phyloP scores from a whole-genome alignment of 495 filamentous ascomycete species.

The Jackrogersella multiformis region DNA sequence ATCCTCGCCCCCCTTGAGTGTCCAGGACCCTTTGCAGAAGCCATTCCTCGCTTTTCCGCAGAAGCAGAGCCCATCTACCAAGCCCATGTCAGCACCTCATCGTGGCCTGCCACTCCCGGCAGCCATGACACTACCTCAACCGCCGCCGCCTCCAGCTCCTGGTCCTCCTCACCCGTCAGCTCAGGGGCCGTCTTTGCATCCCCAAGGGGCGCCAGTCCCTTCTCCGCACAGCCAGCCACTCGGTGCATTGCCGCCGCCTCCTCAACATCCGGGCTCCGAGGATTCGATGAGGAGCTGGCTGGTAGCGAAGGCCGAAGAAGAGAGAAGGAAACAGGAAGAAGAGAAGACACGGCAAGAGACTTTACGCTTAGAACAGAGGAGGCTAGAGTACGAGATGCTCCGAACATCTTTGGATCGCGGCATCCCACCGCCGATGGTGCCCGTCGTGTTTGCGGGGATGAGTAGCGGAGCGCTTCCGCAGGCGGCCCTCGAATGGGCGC shows the following conservation, averaged over 20 bases:
- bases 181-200: constrained; percentile 48
- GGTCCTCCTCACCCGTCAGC: constrained; percentile 51
- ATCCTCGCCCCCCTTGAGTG: constrained; percentile 66
- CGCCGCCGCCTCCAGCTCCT: constrained; percentile 48
- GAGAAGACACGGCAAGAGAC: constrained; percentile 86
- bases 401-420: constrained; percentile 80
- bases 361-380: constrained; percentile 80
- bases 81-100: constrained; percentile 76
- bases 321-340: constrained; percentile 84
- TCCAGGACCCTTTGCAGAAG: constrained; percentile 59
- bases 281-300: constrained; percentile 86
- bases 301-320: constrained; percentile 83
- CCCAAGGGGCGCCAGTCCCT: constrained; percentile 47
- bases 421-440: constrained; percentile 86
- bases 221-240: constrained; percentile 53
- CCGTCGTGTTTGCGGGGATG: constrained; percentile 88
- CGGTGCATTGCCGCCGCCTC: constrained; percentile 72
- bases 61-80: constrained; percentile 53
- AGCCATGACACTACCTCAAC: constrained; percentile 71
- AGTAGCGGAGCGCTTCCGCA: constrained; percentile 68
- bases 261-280: constrained; percentile 77
- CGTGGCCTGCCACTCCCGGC: constrained; percentile 78
- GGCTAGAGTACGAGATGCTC: constrained; percentile 84
- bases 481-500: constrained; percentile 73
- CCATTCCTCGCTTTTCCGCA: constrained; percentile 50